Evolutionary conservation across 305 asterid species (phyloP), one percentile per base, ranked within the genome.

Genomic region (Fraxinus floribunda): DNA sequence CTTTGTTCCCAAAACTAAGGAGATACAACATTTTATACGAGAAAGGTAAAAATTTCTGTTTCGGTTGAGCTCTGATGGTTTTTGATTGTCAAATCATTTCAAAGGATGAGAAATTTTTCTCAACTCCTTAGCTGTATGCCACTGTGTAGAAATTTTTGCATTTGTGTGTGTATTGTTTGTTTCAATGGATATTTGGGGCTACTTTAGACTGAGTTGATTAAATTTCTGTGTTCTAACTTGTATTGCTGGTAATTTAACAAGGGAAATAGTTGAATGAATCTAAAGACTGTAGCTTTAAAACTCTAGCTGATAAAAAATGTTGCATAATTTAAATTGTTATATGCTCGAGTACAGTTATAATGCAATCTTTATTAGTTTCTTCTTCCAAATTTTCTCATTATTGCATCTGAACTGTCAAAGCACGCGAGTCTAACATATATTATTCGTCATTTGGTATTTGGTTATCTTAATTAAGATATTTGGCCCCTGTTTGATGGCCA

Each of bases 171-270:
- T 18, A 20, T 55, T 74, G 74, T 52, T n/a, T 32, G 26, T 68
- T 82, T 62, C n/a, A 52, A 34, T 71, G 76, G 49, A 76, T 35
- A 7, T 26, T 74, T 64, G 72, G 72, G 26, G 72, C 15, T 64
- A 24, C 72, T 80, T 64, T 71, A 5, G 49, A 60, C 3, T 11
- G 62, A 7, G 78, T n/a, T 76, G 75, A 44, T 20, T 35, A 60
- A 24, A 38, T 22, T 10, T 36, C 75, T 62, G 46, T 10, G 76
- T 41, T 5, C 22, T 26, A 30, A 57, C 68, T 0, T 57, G 5
- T 64, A 64, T 64, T 64, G 72, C 16, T 24, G 35, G 35, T 24
- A 24, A 64, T 24, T 64, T 24, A 8, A 22, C 32, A 10, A 20
- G 35, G 72, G 72, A 20, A 64, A 24, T 64, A 24, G 72, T 64